Base-by-base conservation (phyloP, 345 rosid species). In the Eucalyptus urophylla region DNA sequence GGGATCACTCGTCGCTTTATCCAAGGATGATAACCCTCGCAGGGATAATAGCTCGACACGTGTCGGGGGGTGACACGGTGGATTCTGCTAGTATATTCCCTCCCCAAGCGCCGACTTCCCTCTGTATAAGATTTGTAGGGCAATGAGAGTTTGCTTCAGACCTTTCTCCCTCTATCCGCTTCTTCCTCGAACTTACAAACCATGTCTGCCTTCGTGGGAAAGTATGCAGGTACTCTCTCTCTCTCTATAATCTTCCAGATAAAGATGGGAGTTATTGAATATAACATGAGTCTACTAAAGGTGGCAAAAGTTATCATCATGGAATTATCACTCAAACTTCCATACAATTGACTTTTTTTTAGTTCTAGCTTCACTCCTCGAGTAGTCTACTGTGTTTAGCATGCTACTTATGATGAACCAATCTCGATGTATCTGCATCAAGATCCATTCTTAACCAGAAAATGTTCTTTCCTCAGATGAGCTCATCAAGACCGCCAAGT, bases 181-280 rank as follows among this genome's bases (percentile, higher is more conserved):
- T 86, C 62, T 86, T 15, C 87, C 83, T 67, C 19, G 69, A 24
- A 22, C 31, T 44, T 89, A 54, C 22, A 5, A 90, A 89, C 93
- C 92, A 96, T 95, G 99, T 96, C 99, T 88, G 98, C 98, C 91
- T 97, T 96, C 91, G 94, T 95, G 25, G 99, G 98, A 86, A 95
- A 95, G 92, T 97, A 96, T 89, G 95, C 97, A 94, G 99, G 99
- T 97, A 93, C 50, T 62, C 40, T 86, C 43, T 67, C 80, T 72
- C 81, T 72, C 44, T 33, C 81, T 69, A 11, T 72, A 37, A 72
- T 40, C 83, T 76, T 76, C 47, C 21, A 65, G 4, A 65, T 31
- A 65, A 65, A 65, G 37, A 65, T n/a, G 76, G 31, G 33, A n/a
- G 37, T 8, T n/a, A 65, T n/a, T 14, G 76, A n/a, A 31, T 14